Evolutionary conservation across 2,329 filamentous ascomycete species (phyloP).

Genomic region (Fusarium mexicanum): DNA sequence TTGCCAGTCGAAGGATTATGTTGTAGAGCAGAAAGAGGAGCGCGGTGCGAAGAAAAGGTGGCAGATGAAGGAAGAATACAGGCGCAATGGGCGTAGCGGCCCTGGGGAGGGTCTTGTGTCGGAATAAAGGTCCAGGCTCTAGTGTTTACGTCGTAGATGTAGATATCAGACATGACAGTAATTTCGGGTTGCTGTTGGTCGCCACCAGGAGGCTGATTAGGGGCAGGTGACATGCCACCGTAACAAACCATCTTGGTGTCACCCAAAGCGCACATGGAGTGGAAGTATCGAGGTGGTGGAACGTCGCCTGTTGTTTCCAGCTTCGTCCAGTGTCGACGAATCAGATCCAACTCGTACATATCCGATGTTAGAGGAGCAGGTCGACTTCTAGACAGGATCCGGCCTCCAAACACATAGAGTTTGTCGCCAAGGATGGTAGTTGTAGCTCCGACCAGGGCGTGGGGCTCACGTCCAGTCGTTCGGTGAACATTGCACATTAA

Average conservation of each 20-base stretch:
- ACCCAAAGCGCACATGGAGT: slow-evolving; percentile 92
- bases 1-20: slow-evolving; percentile 87
- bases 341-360: slow-evolving; percentile 91
- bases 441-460: slow-evolving; percentile 90
- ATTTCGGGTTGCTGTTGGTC: slow-evolving; percentile 79
- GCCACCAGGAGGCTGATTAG: slow-evolving; percentile 57
- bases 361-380: slow-evolving; percentile 86
- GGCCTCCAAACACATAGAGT: slow-evolving; percentile 94
- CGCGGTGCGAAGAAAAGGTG: slow-evolving; percentile 83
- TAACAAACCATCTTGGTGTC: slow-evolving; percentile 98
- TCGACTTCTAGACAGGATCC: slow-evolving; percentile 83
- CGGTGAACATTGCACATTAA: slow-evolving; percentile 79
- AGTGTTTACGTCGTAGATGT: slow-evolving; percentile 89
- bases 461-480: slow-evolving; percentile 91
- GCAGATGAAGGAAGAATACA: slow-evolving; percentile 90
- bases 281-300: slow-evolving; percentile 93
- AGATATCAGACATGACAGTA: slow-evolving; percentile 96
- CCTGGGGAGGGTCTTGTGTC: slow-evolving; percentile 85
- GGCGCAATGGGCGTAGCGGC: slow-evolving; percentile 95
- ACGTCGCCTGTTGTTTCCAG: slow-evolving; percentile 85
- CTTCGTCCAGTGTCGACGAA: slow-evolving; percentile 92
- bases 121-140: slow-evolving; percentile 87
- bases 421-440: slow-evolving; percentile 96
- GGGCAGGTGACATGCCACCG: slow-evolving; percentile 92
- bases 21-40: slow-evolving; percentile 85